Evolutionary conservation across 345 rosid species (phyloP).

Genomic region (Eucalyptus melliodora): DNA sequence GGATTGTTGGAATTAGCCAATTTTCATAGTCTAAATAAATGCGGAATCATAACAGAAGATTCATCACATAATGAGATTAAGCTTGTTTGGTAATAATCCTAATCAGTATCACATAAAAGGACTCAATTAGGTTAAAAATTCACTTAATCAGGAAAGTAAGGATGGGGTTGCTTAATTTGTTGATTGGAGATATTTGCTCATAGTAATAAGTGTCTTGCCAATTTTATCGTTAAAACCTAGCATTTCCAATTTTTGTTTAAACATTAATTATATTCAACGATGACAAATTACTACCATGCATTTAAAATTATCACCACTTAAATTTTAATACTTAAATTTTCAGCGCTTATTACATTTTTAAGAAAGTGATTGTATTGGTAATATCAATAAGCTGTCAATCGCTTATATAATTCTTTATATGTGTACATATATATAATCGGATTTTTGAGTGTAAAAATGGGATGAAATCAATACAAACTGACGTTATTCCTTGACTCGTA

Average conservation of each 20-base stretch:
- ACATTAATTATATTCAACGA: neutral
- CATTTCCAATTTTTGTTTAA: neutral
- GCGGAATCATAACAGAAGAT: neutral
- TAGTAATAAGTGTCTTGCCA: neutral
- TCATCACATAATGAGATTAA: neutral
- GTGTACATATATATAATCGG: neutral
- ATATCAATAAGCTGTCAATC: neutral
- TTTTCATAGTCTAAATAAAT: neutral
- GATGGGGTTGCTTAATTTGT: neutral
- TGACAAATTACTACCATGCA: neutral
- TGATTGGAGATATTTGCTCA: neutral
- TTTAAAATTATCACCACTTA: neutral
- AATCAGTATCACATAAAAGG: neutral
- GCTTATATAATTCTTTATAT: no score
- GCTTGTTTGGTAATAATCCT: neutral
- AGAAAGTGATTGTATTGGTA: fast-evolving
- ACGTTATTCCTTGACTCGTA: neutral
- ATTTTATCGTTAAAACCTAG: neutral
- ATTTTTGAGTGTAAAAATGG: neutral
- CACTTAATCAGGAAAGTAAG: neutral
- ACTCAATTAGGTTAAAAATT: neutral
- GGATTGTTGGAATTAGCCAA: neutral
- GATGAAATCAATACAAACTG: neutral
- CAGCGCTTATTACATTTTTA: neutral
- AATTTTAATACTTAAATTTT: neutral